These are phyloP conservation scores for Globisporangium rhizosaccharum DNA, from an alignment of 352 stramenopile genomes.

Conservation along the genomic window DNA sequence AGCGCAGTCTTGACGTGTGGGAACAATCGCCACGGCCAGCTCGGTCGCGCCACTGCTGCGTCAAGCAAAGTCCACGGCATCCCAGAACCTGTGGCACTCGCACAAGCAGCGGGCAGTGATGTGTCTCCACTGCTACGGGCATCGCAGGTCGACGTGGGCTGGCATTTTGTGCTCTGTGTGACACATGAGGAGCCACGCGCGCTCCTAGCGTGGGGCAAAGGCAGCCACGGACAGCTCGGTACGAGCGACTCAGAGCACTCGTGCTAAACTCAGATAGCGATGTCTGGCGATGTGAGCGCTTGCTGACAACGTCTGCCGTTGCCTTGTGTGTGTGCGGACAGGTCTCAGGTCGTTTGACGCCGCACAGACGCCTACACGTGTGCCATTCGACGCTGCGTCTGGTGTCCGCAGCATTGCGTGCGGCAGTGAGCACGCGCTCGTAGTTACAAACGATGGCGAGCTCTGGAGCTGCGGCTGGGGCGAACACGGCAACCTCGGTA, in stretches of 20 bases:
- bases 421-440: conserved; percentile 69
- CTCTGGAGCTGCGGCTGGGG: conserved; percentile 79
- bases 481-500: conserved; percentile 83
- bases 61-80: conserved; percentile 17
- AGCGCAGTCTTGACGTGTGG: conserved; percentile 51
- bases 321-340: not conserved
- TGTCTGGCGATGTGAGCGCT: not conserved
- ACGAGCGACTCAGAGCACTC: not conserved
- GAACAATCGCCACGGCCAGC: conserved; percentile 74
- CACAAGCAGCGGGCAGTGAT: not conserved
- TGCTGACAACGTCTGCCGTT: not conserved
- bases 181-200: conserved; percentile 1
- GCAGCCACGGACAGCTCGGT: conserved; percentile 66
- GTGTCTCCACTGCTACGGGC: conserved; percentile 13
- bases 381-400: conserved; percentile 18
- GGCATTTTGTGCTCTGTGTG: conserved; percentile 72
- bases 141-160: conserved; percentile 51
- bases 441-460: conserved; percentile 39
- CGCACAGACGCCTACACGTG: conserved; percentile 2
- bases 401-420: conserved; percentile 47
- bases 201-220: conserved; percentile 71
- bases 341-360: conserved; percentile 14
- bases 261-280: not conserved
- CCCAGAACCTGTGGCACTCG: conserved; percentile 18
- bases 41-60: conserved; percentile 25